Percentiles rank a stretch among this genome's conserved stretches.
Evolutionary conservation across 768 basidiomycete genomes (phyloP).

Genomic region (Mrakia blollopis): DNA sequence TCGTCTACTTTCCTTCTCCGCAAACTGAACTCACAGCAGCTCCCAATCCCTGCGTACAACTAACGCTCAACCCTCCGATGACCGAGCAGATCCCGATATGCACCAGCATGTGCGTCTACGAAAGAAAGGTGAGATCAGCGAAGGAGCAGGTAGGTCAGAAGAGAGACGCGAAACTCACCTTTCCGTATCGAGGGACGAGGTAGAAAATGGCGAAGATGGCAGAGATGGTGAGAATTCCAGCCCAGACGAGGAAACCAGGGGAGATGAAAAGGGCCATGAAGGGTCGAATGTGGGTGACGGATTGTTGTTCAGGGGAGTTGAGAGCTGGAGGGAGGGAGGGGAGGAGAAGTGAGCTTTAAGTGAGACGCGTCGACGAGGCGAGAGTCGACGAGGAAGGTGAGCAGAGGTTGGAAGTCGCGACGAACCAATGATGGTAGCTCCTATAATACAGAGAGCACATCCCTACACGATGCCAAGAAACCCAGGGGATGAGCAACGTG

Average conservation of each 20-base stretch:
- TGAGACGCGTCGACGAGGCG: not conserved
- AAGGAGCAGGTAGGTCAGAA: too few relatives aligned
- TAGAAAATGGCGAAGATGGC: conserved; percentile 27
- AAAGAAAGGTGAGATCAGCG: too few relatives aligned
- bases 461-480: not conserved
- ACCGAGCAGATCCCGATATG: conserved; percentile 88
- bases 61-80: conserved; percentile 68
- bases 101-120: conserved; percentile 28
- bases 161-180: too few relatives aligned
- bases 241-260: conserved; percentile 29
- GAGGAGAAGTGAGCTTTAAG: not conserved
- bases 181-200: conserved; percentile 30
- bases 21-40: conserved; percentile 49
- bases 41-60: conserved; percentile 86
- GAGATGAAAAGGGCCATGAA: conserved; percentile 35
- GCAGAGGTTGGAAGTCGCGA: not conserved
- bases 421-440: conserved; percentile 41
- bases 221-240: not conserved
- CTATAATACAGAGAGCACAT: conserved; percentile 69
- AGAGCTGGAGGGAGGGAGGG: conserved; percentile 41
- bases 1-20: not conserved
- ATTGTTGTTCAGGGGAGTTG: conserved; percentile 54
- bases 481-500: not conserved
- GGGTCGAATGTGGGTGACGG: conserved; percentile 39
- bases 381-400: not conserved